Conservation (phyloP, 2,329 filamentous ascomycete species). For the Tolypocladium sp. region DNA sequence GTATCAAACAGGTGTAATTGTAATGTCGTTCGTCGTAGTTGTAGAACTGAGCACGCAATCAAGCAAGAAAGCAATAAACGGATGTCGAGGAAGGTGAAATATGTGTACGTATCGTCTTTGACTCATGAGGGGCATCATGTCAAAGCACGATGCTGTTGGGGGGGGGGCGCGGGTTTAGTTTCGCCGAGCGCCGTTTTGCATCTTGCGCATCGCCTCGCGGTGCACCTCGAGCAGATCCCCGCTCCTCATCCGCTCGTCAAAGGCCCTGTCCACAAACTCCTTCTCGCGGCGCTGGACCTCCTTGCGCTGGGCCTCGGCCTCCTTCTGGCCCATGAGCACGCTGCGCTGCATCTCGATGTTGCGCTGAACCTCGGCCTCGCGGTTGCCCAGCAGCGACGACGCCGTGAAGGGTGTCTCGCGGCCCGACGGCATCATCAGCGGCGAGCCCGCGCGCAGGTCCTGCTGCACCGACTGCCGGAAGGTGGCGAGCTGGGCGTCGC, state of each 20-base stretch:
- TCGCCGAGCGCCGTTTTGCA: slow-evolving; percentile 45
- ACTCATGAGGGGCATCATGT: background rate
- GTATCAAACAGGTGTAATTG: background rate
- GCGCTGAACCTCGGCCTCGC: slow-evolving; percentile 32
- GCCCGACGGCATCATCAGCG: slow-evolving; percentile 20
- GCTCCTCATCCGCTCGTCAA: slow-evolving; percentile 68
- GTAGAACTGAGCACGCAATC: background rate
- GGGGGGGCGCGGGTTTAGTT: background rate
- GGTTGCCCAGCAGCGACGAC: slow-evolving; percentile 20
- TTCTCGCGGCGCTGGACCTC: slow-evolving; percentile 49
- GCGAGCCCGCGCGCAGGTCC: slow-evolving; percentile 41
- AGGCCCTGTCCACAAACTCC: slow-evolving; percentile 49
- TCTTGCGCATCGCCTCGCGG: slow-evolving; percentile 66
- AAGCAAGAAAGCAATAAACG: background rate
- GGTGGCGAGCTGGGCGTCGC: slow-evolving; percentile 52
- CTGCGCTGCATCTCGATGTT: slow-evolving; percentile 46
- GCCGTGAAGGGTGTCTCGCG: slow-evolving; percentile 30
- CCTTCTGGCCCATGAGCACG: slow-evolving; percentile 51
- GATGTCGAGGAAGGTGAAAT: background rate
- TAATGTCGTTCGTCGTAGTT: background rate
- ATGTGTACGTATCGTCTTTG: background rate
- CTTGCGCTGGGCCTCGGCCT: slow-evolving; percentile 50
- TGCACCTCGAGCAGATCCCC: slow-evolving; percentile 69
- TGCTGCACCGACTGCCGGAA: slow-evolving; percentile 59
- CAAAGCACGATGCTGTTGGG: background rate